These are phyloP conservation scores for Dendrostoma leiphaemia DNA, from an alignment of 2,329 filamentous ascomycete species.

Conservation along the genomic window DNA sequence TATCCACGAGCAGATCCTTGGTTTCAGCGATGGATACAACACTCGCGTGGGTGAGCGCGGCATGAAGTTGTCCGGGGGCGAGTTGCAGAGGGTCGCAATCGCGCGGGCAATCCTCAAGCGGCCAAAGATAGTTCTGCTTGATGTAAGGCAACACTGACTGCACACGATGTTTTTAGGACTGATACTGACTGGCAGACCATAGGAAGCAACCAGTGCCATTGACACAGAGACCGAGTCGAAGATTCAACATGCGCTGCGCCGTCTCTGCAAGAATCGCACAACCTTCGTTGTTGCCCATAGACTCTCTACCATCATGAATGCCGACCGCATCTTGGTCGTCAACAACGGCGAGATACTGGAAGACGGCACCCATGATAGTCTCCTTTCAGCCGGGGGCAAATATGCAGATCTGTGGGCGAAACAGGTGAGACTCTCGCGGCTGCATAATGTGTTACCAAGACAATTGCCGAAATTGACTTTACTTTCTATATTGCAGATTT, in stretches of 20 bases:
- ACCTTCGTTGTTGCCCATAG: constrained; percentile 70
- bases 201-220: constrained; percentile 73
- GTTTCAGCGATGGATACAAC: constrained; percentile 51
- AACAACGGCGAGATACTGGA: constrained; percentile 62
- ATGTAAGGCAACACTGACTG: constrained; percentile 30
- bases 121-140: constrained; percentile 73
- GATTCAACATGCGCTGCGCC: constrained; percentile 60
- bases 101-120: constrained; percentile 71
- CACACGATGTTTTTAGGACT: not conserved
- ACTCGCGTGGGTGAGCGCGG: constrained; percentile 51
- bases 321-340: constrained; percentile 66
- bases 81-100: constrained; percentile 66
- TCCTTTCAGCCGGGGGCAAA: constrained; percentile 57
- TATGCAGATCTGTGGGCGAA: constrained; percentile 66
- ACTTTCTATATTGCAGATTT: constrained; percentile 29
- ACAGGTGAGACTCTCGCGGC: constrained; percentile 34
- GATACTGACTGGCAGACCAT: not conserved
- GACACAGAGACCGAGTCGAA: constrained; percentile 68
- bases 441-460: no score
- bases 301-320: constrained; percentile 69
- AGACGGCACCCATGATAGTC: constrained; percentile 57
- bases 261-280: constrained; percentile 59
- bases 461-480: not conserved
- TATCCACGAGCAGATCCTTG: constrained; percentile 57
- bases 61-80: constrained; percentile 63